These are phyloP conservation scores for Coemansia sp. DNA, from an alignment of 192 early-diverging fungal genomes.

Conservation along the genomic window DNA sequence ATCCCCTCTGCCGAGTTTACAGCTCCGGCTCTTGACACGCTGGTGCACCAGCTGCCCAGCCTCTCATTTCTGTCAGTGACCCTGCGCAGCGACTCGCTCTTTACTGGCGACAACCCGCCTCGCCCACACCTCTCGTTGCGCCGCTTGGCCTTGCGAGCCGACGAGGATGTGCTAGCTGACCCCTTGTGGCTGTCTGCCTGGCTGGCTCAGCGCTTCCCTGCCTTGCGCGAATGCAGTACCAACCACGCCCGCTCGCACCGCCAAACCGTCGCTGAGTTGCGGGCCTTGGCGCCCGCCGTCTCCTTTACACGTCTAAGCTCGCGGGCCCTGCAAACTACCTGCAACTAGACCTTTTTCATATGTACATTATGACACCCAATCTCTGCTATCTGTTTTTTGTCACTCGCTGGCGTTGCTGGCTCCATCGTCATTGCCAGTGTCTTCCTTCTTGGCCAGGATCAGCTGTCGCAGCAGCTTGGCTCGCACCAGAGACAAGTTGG, in stretches of 20 bases:
- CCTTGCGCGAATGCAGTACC: slow-evolving; percentile 38
- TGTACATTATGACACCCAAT: background rate
- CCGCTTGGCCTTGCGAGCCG: slow-evolving; percentile 32
- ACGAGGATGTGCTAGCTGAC: slow-evolving; percentile 44
- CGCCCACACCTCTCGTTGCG: slow-evolving; percentile 16
- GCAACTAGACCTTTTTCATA: slow-evolving; percentile 6
- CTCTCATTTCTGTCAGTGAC: slow-evolving; percentile 28
- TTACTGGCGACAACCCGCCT: background rate
- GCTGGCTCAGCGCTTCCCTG: slow-evolving; percentile 36
- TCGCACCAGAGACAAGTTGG: slow-evolving; percentile 36
- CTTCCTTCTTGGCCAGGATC: slow-evolving; percentile 14
- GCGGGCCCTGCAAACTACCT: slow-evolving; percentile 25
- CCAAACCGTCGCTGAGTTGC: slow-evolving; percentile 26
- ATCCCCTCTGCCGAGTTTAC: slow-evolving; percentile 40
- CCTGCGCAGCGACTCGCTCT: slow-evolving; percentile 33
- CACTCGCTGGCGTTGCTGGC: background rate
- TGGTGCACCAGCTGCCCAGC: slow-evolving; percentile 33
- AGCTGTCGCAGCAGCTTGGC: slow-evolving; percentile 39
- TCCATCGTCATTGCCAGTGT: background rate
- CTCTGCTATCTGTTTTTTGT: background rate
- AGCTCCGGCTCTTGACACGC: slow-evolving; percentile 25
- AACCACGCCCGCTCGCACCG: slow-evolving; percentile 41
- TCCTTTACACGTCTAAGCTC: slow-evolving; percentile 35
- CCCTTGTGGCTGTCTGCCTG: slow-evolving; percentile 35
- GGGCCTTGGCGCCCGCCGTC: slow-evolving; percentile 23